These are phyloP conservation scores for Blastocystis sp. DNA, from an alignment of 352 stramenopile species.

Conservation along the genomic window DNA sequence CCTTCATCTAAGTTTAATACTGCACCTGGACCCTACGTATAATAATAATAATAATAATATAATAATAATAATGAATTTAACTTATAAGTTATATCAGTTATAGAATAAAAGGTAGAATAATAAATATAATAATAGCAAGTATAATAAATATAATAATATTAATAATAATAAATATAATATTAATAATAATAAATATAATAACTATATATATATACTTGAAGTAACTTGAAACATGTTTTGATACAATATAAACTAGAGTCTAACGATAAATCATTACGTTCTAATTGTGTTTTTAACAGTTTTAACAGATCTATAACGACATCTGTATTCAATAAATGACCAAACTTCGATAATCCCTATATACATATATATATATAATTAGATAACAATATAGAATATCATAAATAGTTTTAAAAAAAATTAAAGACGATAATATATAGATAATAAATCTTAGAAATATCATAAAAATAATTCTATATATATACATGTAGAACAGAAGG, in stretches of 20 bases:
- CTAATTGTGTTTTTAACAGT: constrained; percentile 6
- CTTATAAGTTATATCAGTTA: too few relatives aligned
- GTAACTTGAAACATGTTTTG: neutral
- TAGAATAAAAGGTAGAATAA: too few relatives aligned
- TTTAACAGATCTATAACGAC: constrained; percentile 19
- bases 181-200: too few relatives aligned
- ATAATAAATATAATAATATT: too few relatives aligned
- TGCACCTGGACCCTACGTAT: neutral
- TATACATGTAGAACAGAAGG: too few relatives aligned
- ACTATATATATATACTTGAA: neutral
- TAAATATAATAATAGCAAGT: too few relatives aligned
- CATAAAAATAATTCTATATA: too few relatives aligned
- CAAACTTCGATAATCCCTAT: constrained; percentile 12
- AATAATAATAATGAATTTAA: constrained; percentile 13
- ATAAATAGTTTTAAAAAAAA: too few relatives aligned
- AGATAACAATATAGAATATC: too few relatives aligned
- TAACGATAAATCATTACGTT: neutral
- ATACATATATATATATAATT: constrained; percentile 14
- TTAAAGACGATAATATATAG: too few relatives aligned
- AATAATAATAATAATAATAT: neutral
- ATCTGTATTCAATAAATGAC: constrained; percentile 20
- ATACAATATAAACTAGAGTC: constrained; percentile 15
- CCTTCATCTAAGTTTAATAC: constrained; percentile 17
- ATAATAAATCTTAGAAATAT: too few relatives aligned
- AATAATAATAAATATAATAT: too few relatives aligned